These are phyloP conservation scores for Strobilomyces echinocephalus DNA, from an alignment of 768 basidiomycete species.

Conservation along the genomic window DNA sequence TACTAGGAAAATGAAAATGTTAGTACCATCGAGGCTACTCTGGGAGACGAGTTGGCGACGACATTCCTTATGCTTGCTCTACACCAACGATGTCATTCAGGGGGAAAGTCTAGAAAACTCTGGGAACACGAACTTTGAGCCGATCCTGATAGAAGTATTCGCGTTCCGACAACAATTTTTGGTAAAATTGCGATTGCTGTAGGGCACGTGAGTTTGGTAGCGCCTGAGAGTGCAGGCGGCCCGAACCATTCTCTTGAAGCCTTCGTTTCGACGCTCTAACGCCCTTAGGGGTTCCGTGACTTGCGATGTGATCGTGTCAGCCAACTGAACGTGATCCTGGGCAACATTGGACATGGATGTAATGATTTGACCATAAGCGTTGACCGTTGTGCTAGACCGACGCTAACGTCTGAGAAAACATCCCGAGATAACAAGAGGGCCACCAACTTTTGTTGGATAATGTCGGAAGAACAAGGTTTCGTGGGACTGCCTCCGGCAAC, in stretches of 20 bases:
- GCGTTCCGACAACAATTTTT: slow-evolving; percentile 64
- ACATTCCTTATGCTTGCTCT: slow-evolving; percentile 33
- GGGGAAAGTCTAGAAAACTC: not conserved
- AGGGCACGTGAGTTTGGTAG: slow-evolving; percentile 9
- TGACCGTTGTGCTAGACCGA: slow-evolving; percentile 57
- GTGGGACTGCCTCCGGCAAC: slow-evolving; percentile 67
- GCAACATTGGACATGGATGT: slow-evolving; percentile 54
- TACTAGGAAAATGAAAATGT: slow-evolving; percentile 45
- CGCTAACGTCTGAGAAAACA: slow-evolving; percentile 13
- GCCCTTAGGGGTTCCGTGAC: slow-evolving; percentile 60
- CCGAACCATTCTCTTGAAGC: slow-evolving; percentile 61
- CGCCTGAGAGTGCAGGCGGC: not conserved
- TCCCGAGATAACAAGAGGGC: not conserved
- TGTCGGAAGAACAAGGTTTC: slow-evolving; percentile 52
- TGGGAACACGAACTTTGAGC: slow-evolving; percentile 48
- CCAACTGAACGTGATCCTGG: slow-evolving; percentile 64
- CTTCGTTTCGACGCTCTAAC: slow-evolving; percentile 60
- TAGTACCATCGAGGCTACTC: not conserved
- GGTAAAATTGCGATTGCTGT: slow-evolving; percentile 67
- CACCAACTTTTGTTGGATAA: slow-evolving; percentile 52
- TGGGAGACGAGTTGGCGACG: not conserved
- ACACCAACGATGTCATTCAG: slow-evolving; percentile 1
- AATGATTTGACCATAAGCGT: slow-evolving; percentile 66
- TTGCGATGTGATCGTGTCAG: slow-evolving; percentile 55
- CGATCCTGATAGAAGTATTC: slow-evolving; percentile 67